A percentile compares a stretch with the other conserved stretches of the same genome.
These are phyloP conservation scores for Botryotinia convoluta DNA, from an alignment of 2,329 filamentous ascomycete genomes.

Conservation along the genomic window DNA sequence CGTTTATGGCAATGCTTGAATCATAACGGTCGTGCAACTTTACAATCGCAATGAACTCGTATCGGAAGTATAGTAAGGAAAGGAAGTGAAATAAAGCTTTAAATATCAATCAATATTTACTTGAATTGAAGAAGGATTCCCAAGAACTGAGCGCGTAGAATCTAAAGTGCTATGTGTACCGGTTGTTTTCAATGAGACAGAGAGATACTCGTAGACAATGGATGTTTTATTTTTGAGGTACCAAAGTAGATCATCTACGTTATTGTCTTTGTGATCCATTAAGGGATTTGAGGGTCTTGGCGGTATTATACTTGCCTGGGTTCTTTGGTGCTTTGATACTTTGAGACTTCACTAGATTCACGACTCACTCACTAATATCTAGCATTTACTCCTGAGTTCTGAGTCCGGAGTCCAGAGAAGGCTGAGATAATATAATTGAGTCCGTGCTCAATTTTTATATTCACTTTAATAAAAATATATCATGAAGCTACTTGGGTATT, in stretches of 20 bases:
- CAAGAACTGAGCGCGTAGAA: background rate
- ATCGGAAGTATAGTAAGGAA: background rate
- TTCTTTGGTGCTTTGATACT: background rate
- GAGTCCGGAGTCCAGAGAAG: background rate
- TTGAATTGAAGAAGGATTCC: background rate
- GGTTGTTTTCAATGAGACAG: background rate
- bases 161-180: background rate
- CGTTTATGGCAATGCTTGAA: conserved; percentile 16
- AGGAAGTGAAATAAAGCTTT: conserved; percentile 1
- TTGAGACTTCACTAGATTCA: conserved; percentile 4
- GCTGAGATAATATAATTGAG: background rate
- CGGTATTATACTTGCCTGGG: background rate
- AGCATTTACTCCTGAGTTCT: background rate
- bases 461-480: background rate
- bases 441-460: conserved; percentile 15
- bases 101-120: conserved; percentile 8
- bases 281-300: background rate
- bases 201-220: background rate
- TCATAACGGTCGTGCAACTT: conserved; percentile 16
- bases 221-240: background rate
- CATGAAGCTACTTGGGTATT: background rate
- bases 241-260: background rate
- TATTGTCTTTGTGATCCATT: conserved; percentile 12
- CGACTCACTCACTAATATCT: background rate
- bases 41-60: background rate